Evolutionary conservation across 768 basidiomycete genomes (phyloP), one percentile per base, ranked within the genome.

Genomic region (Hygrocybe coccinea): DNA sequence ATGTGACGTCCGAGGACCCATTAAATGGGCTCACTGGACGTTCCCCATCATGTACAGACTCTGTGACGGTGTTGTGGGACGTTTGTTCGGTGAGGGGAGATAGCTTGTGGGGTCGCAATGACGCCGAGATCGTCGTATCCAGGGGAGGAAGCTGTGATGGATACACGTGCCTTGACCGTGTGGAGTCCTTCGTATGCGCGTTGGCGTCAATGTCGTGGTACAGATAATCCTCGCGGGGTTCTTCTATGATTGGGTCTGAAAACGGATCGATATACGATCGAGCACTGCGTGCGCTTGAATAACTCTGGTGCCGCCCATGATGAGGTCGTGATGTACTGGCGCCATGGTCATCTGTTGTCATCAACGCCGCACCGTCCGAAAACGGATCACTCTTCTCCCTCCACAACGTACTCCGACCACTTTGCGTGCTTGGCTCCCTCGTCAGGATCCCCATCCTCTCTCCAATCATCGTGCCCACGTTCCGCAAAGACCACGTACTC

Each of bases 401-500:
- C 70, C 73, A 73, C 9, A 71, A 70, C 15, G 68, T 64, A 11
- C 41, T 52, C 64, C 5, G 65, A 15, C 61, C 61, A 49, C 72
- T 72, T 6, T 60, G 55, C 24, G 64, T 59, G 49, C 77, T 77
- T 2, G 76, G 69, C 29, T 77, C 73, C 12, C 75, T 73, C 59
- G 75, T 79, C 50, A 65, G 65, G 41, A 65, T 59, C 29, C 70
- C 55, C n/a, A 49, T 45, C 41, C 33, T 29, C 15, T 46, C 53
- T 14, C 46, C 49, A 29, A 55, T 38, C 29, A 55, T 67, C 19
- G 68, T 67, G 56, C 75, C 67, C 56, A 84, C 65, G 29, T 71
- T 77, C 58, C 67, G 75, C 54, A 84, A 59, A 21, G 83, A 83
- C 82, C 81, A 84, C 5, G 75, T 67, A 49, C 81, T 79, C n/a